Evolutionary conservation across 495 filamentous ascomycete species (phyloP), one percentile per base, ranked within the genome.

Genomic region (Trichoderma asperelloides): DNA sequence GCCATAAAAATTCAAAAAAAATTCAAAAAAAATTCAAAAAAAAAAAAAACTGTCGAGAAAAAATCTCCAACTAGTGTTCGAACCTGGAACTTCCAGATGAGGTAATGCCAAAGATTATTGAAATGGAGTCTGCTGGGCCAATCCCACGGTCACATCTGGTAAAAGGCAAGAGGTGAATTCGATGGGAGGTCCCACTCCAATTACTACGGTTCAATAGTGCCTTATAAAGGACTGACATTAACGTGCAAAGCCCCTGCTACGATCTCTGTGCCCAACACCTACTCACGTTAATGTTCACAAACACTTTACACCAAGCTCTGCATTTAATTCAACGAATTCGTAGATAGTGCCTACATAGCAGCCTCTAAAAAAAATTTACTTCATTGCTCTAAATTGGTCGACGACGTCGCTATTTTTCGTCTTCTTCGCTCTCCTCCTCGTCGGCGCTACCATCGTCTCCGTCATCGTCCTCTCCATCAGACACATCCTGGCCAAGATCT

Each of bases 401-500:
- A 60, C 55, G 28, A 0, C 55, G 30, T 70, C 71, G 33, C 27
- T 75, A 71, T 25, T 73, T 69, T 15, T 76, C 71, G 13, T 77
- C 71, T 8, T 72, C 76, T 33, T 80, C 80, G 41, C 82, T 78
- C 2, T 85, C 82, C 0, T 85, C 87, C 13, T 86, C 85, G 0
- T 88, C 84, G 0, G 84, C 87, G 15, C 85, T 84, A 0, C 87
- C 84, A 0, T 86, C 85, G 0, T 85, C 85, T 3, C 86, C 87
- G 0, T 89, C 88, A 0, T 88, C 89, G 12, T 90, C 91, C 67
- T 93, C 91, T 27, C 78, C 90, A 70, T 96, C 92, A 0, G 91
- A 92, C 12, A 94, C 85, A 67, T 81, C 83, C 68, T 90, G 84
- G 7, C 91, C 91, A 21, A 93, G 74, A 21, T 82, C 86, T 76